These are phyloP conservation scores for Lepidopterella palustris DNA, from an alignment of 495 filamentous ascomycete species.

Conservation along the genomic window DNA sequence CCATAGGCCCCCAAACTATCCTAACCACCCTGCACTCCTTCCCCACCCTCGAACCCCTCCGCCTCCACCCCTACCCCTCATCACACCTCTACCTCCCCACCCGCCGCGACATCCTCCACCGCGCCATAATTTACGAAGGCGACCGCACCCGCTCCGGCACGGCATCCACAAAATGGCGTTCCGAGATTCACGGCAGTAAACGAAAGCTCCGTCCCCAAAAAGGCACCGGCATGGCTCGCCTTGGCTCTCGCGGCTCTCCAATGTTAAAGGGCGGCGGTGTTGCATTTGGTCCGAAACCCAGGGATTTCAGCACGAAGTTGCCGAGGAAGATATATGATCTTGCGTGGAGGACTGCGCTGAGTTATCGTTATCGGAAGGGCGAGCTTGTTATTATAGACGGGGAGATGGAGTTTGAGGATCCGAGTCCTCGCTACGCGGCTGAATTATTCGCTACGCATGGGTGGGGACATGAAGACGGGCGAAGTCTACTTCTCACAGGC, in stretches of 20 bases:
- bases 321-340: slow-evolving; percentile 89
- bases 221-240: slow-evolving; percentile 70
- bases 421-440: slow-evolving; percentile 14
- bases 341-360: slow-evolving; percentile 91
- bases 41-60: slow-evolving; percentile 77
- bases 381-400: slow-evolving; percentile 80
- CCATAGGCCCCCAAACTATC: slow-evolving; percentile 49
- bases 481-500: slow-evolving; percentile 74
- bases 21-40: slow-evolving; percentile 82
- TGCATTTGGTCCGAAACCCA: slow-evolving; percentile 73
- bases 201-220: slow-evolving; percentile 79
- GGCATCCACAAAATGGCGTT: slow-evolving; percentile 75
- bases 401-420: slow-evolving; percentile 51
- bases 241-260: slow-evolving; percentile 74
- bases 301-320: slow-evolving; percentile 80
- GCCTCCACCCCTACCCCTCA: slow-evolving; percentile 69
- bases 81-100: slow-evolving; percentile 80
- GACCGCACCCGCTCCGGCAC: slow-evolving; percentile 82
- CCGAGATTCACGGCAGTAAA: slow-evolving; percentile 73
- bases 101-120: slow-evolving; percentile 86
- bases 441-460: slow-evolving; percentile 61
- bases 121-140: slow-evolving; percentile 88
- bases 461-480: slow-evolving; percentile 63
- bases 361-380: slow-evolving; percentile 78
- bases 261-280: slow-evolving; percentile 82